Evolutionary conservation across 202 grass and related monocot species (phyloP).

Genomic region (Schoenoplectus tabernaemontani): DNA sequence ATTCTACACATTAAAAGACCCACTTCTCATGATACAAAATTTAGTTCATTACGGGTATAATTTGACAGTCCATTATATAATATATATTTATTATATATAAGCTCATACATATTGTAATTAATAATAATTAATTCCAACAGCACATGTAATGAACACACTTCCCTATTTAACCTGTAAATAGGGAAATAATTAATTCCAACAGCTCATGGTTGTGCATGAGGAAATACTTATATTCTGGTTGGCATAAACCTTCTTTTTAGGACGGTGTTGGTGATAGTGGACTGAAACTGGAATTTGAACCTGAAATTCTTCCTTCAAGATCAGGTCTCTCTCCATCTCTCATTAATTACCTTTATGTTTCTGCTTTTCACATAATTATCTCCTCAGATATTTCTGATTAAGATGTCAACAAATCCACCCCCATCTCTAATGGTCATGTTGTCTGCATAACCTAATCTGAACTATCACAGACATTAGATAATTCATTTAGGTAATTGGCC

Average conservation of each 20-base stretch:
- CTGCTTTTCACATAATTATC: neutral
- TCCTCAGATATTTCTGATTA: neutral
- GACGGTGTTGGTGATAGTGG: constrained; percentile 15
- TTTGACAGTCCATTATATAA: no score
- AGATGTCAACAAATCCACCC: neutral
- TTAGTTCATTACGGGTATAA: no score
- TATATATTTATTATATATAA: no score
- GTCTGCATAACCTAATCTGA: neutral
- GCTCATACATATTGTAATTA: no score
- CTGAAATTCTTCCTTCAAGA: constrained; percentile 3
- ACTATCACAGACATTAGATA: neutral
- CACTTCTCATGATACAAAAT: no score
- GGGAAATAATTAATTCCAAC: neutral
- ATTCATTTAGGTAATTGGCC: neutral
- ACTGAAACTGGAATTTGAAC: constrained; percentile 19
- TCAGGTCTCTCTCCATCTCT: neutral
- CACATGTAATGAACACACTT: neutral
- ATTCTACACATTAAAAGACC: no score
- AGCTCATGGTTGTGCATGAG: neutral
- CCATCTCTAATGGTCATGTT: neutral
- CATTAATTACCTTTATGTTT: neutral
- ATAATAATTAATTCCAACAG: no score
- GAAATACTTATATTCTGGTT: neutral
- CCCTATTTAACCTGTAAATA: neutral
- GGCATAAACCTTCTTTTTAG: neutral